Evolutionary conservation across 257 asterid species (phyloP).

Genomic region (Ligustrum vulgare): DNA sequence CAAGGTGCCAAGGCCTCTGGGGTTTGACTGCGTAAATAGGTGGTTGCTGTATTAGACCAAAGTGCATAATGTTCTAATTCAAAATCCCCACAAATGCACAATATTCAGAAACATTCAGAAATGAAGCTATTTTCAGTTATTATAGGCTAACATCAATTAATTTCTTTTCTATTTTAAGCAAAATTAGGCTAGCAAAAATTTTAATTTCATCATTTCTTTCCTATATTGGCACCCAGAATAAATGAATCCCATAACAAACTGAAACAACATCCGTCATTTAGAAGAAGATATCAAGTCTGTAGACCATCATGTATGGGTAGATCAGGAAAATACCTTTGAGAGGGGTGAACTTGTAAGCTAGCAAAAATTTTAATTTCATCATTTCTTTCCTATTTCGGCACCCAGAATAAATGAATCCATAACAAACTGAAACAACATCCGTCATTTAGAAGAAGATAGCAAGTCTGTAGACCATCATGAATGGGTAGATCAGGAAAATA

Average conservation of each 20-base stretch:
- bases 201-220: neutral
- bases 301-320: neutral
- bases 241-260: neutral
- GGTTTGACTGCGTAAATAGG: conserved; percentile 4
- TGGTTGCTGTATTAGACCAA: conserved; percentile 12
- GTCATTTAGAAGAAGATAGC: neutral
- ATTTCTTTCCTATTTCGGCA: neutral
- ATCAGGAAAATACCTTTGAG: no score
- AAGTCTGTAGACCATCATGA: neutral
- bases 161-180: neutral
- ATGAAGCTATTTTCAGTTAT: neutral
- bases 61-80: conserved; percentile 2
- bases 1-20: neutral
- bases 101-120: neutral
- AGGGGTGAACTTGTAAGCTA: neutral
- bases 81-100: neutral
- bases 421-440: neutral
- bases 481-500: no score
- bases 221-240: neutral
- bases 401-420: neutral
- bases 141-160: neutral
- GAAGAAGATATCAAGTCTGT: neutral
- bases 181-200: neutral
- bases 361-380: neutral
- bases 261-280: neutral